Evolutionary conservation across 148 eudicot genomes (phyloP), one percentile per base, ranked within the genome.

Genomic region (Salicornia ramosissima): DNA sequence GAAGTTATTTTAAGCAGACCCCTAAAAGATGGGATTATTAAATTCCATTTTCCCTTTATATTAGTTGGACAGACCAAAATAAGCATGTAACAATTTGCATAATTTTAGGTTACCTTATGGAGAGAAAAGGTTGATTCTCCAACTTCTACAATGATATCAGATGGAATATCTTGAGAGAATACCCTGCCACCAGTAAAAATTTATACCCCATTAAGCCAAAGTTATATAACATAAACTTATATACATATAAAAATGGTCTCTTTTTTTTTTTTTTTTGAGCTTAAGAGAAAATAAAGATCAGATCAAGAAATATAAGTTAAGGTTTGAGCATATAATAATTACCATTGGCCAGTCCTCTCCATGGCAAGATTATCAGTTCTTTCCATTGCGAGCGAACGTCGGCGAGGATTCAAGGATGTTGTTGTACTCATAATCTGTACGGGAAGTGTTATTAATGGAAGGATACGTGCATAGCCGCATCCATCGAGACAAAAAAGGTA

Each of bases 311-410:
- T 4, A 0, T 4, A 30, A n/a, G n/a, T n/a, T 2, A 1, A 0
- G 5, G 11, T 15, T 30, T 5, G 50, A 12, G 18, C 18, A 46
- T 13, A 46, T 46, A 46, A 13, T 16, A 8, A 65, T 72, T 85
- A 93, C 98, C 98, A 93, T 76, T 90, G 96, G 65, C 90, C 95
- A 54, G 98, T 93, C 71, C 98, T 87, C 65, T 88, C 96, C 97
- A 90, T 88, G 59, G 95, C 97, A 30, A 36, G 50, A 63, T 28
- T 4, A n/a, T 22, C 95, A 54, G 96, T 90, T 70, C 98, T 87
- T 68, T 90, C 98, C 97, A 90, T 90, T 49, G 92, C 91, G 30
- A 88, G 89, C 71, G 98, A 87, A 52, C 80, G 76, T 46, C 96
- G 80, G 13, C 71, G 78, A 64, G 65, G 78, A 63, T 81, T 86